Conservation (phyloP, 305 asterid genomes). For the Caryopteris hybrid region DNA sequence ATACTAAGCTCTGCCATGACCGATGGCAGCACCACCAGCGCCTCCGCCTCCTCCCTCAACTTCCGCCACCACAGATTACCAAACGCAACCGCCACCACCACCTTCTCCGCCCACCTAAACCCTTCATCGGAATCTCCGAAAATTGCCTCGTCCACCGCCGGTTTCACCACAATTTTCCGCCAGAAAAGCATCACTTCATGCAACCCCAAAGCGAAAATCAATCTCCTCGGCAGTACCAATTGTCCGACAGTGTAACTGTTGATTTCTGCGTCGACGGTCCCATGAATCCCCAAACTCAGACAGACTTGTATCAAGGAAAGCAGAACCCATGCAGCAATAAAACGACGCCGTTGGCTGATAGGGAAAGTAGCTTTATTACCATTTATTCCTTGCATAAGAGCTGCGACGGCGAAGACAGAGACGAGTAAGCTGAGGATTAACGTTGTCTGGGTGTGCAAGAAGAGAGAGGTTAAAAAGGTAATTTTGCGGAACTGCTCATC, state of each 20-base stretch:
- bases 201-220: constrained; percentile 49
- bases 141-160: constrained; percentile 58
- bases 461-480: constrained; percentile 11
- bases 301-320: constrained; percentile 40
- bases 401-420: constrained; percentile 21
- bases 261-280: constrained; percentile 32
- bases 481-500: neutral
- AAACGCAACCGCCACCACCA: constrained; percentile 34
- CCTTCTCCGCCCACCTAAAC: constrained; percentile 38
- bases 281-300: constrained; percentile 44
- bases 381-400: constrained; percentile 24
- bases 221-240: constrained; percentile 19
- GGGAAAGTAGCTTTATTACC: neutral
- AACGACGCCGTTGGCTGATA: constrained; percentile 11
- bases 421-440: constrained; percentile 25
- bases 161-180: constrained; percentile 47
- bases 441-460: constrained; percentile 13
- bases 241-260: constrained; percentile 20
- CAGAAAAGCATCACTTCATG: constrained; percentile 51
- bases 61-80: constrained; percentile 73
- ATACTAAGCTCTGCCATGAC: constrained; percentile 24
- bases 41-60: constrained; percentile 61
- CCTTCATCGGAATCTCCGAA: constrained; percentile 28
- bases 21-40: constrained; percentile 50
- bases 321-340: constrained; percentile 32